phyloP scores from a whole-genome alignment of 2,329 filamentous ascomycete species.

The Fusarium lateritium region DNA sequence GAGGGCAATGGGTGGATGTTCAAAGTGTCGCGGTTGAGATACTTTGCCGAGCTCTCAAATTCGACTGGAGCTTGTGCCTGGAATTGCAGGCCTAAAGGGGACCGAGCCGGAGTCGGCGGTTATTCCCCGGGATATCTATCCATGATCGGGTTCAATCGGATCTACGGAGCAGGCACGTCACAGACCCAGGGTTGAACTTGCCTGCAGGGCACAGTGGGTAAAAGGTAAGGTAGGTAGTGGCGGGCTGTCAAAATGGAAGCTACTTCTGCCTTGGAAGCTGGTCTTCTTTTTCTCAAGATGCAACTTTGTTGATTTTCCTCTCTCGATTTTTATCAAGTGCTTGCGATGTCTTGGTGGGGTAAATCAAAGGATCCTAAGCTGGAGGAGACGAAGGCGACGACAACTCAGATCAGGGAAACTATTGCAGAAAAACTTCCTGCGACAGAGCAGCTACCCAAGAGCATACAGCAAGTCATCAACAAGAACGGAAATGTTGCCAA shows the following conservation, averaged over 20 bases:
- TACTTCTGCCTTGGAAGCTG: slow-evolving; percentile 16
- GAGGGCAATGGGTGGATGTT: slow-evolving; percentile 51
- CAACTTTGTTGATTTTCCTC: slow-evolving; percentile 11
- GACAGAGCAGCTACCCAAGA: slow-evolving; percentile 66
- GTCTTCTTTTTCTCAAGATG: not conserved
- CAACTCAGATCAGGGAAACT: slow-evolving; percentile 45
- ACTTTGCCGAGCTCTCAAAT: slow-evolving; percentile 51
- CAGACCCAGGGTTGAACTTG: slow-evolving; percentile 12
- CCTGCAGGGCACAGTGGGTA: slow-evolving; percentile 24
- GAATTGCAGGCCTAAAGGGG: slow-evolving; percentile 52
- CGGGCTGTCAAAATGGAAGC: slow-evolving; percentile 41
- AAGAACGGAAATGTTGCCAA: slow-evolving; percentile 82
- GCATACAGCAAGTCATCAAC: slow-evolving; percentile 72
- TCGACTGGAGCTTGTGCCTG: slow-evolving; percentile 50
- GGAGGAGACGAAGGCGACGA: slow-evolving; percentile 48
- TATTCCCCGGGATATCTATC: slow-evolving; percentile 50
- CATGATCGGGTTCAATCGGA: slow-evolving; percentile 46
- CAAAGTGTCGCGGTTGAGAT: slow-evolving; percentile 47
- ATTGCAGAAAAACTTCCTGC: slow-evolving; percentile 65
- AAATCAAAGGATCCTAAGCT: slow-evolving; percentile 56
- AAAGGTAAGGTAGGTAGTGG: slow-evolving; percentile 16
- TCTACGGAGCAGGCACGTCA: slow-evolving; percentile 45
- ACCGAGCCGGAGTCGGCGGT: slow-evolving; percentile 36
- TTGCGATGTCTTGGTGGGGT: slow-evolving; percentile 61
- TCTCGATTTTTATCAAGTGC: not conserved